phyloP scores from a whole-genome alignment of 805 yeast species.

The Saccharomycopsis oosterbeekiorum region DNA sequence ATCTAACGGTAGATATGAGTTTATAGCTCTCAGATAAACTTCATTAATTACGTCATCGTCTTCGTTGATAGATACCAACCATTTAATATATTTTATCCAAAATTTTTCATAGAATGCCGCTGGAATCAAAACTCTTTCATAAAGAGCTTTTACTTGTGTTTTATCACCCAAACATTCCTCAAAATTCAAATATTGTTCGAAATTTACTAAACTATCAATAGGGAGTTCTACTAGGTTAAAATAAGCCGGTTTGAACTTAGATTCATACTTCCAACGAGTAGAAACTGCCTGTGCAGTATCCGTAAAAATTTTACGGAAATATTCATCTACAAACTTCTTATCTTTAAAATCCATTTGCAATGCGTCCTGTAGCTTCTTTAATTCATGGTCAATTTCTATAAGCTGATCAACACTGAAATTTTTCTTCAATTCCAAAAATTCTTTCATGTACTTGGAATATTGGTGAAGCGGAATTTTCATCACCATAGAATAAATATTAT shows the following conservation, averaged over 20 bases:
- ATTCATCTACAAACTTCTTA: conserved; percentile 32
- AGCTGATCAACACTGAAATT: conserved; percentile 15
- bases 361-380: conserved; percentile 23
- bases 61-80: conserved; percentile 30
- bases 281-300: conserved; percentile 44
- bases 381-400: conserved; percentile 18
- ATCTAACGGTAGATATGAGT: conserved; percentile 28
- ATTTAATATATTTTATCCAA: conserved; percentile 63
- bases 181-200: conserved; percentile 56
- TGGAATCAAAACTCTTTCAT: conserved; percentile 67
- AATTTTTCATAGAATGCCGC: conserved; percentile 47
- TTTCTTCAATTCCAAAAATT: conserved; percentile 14
- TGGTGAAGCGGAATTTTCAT: conserved; percentile 70
- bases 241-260: conserved; percentile 44
- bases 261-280: conserved; percentile 65
- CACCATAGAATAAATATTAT: conserved; percentile 35
- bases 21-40: conserved; percentile 44
- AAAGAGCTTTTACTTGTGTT: conserved; percentile 36
- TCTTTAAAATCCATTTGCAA: conserved; percentile 18
- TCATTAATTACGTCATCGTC: conserved; percentile 29
- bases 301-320: conserved; percentile 34
- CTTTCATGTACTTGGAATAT: conserved; percentile 65
- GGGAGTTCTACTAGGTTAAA: conserved; percentile 43
- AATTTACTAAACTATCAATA: conserved; percentile 35
- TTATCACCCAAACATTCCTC: conserved; percentile 22